Evolutionary conservation across 2,329 filamentous ascomycete genomes (phyloP).

Genomic region (Talaromyces sp.): DNA sequence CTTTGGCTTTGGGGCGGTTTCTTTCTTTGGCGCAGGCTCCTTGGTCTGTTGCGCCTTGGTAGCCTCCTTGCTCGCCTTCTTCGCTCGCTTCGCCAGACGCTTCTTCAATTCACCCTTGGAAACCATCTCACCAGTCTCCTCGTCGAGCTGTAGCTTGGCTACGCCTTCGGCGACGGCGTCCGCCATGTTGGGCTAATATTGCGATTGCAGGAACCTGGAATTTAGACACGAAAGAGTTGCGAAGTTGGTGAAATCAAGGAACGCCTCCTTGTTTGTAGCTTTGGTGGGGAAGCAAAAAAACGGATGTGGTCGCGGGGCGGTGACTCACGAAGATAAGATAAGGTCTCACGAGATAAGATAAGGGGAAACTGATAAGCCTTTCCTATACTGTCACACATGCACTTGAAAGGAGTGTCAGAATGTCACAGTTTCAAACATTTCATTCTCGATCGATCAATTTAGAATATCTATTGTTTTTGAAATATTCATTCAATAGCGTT

Average conservation of each 20-base stretch:
- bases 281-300: background rate
- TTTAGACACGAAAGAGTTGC: background rate
- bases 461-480: background rate
- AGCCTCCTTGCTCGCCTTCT: slow-evolving; percentile 8
- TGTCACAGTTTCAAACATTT: background rate
- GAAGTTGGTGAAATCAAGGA: background rate
- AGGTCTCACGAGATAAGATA: background rate
- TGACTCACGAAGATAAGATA: background rate
- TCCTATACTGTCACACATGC: background rate
- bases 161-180: slow-evolving; percentile 27
- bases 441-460: background rate
- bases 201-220: background rate
- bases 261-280: background rate
- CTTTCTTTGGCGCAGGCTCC: background rate
- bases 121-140: slow-evolving; percentile 61
- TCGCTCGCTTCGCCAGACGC: slow-evolving; percentile 45
- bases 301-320: background rate
- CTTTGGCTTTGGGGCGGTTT: background rate
- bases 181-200: slow-evolving; percentile 6
- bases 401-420: background rate
- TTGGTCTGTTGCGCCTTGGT: background rate
- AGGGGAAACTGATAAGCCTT: background rate
- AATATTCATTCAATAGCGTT: background rate
- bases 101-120: slow-evolving; percentile 61
- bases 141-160: slow-evolving; percentile 57